Evolutionary conservation across 1,284 basidiomycete species (phyloP).

Genomic region (Cutaneotrichosporon cavernicola): DNA sequence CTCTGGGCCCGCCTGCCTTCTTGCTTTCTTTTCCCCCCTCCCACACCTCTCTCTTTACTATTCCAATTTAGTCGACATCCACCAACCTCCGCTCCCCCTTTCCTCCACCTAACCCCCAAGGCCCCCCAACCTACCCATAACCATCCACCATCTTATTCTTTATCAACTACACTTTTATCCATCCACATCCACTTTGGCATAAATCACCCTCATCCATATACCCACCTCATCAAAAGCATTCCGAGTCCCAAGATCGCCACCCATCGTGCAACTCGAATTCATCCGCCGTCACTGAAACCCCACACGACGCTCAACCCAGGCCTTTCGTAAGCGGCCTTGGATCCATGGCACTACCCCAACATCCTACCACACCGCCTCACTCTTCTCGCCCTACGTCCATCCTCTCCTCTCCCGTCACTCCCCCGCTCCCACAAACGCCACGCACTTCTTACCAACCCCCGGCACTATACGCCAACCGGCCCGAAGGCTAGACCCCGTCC

Average conservation of each 20-base stretch:
- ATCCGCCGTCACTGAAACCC: background rate
- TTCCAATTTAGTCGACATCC: background rate
- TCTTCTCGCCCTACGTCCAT: conserved; percentile 21
- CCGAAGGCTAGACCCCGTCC: conserved; percentile 5
- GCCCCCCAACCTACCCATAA: background rate
- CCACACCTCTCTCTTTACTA: background rate
- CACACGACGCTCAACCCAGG: background rate
- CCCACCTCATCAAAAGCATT: background rate
- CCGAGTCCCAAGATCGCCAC: background rate
- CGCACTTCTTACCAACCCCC: conserved; percentile 31
- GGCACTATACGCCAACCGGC: conserved; percentile 5
- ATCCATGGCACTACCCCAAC: conserved; percentile 22
- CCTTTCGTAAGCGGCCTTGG: conserved; percentile 8
- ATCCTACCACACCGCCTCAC: conserved; percentile 28
- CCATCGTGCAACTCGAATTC: background rate
- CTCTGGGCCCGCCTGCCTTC: conserved; percentile 1
- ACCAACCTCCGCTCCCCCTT: background rate
- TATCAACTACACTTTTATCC: background rate
- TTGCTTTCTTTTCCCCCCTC: conserved; percentile 9
- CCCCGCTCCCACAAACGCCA: conserved; percentile 29
- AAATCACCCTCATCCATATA: background rate
- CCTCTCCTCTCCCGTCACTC: conserved; percentile 34
- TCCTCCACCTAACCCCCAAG: background rate
- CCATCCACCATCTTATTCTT: background rate
- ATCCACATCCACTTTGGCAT: background rate